Conservation (phyloP, 2,329 filamentous ascomycete genomes). For the Colletotrichum orchidophilum region DNA sequence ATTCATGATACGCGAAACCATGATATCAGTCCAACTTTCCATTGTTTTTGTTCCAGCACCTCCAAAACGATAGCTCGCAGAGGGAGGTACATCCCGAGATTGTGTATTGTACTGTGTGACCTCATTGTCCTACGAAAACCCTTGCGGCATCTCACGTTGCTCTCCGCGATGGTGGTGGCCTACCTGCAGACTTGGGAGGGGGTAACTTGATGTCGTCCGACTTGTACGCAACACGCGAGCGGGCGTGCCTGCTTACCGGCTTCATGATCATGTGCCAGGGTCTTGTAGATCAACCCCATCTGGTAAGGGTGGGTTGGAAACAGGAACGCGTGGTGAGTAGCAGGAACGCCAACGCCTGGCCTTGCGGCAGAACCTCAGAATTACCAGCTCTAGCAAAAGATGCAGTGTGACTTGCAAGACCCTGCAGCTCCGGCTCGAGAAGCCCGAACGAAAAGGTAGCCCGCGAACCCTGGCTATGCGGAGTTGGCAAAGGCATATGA, state of each 20-base stretch:
- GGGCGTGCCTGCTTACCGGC: neutral
- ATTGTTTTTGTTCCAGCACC: too few relatives aligned
- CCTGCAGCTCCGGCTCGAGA: constrained; percentile 24
- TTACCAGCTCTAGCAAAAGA: neutral
- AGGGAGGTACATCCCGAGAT: neutral
- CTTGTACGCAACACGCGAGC: neutral
- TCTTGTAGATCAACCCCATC: neutral
- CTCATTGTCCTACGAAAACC: constrained; percentile 4
- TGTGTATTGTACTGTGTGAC: constrained; percentile 24
- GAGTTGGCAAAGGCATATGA: neutral
- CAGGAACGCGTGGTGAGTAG: neutral
- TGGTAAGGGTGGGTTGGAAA: neutral
- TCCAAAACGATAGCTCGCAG: too few relatives aligned
- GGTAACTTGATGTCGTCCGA: neutral
- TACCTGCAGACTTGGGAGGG: neutral
- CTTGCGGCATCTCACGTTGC: neutral
- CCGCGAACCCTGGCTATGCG: neutral
- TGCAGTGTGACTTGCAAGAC: constrained; percentile 9
- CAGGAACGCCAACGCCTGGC: constrained; percentile 1
- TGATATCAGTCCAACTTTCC: too few relatives aligned
- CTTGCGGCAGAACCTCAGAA: neutral
- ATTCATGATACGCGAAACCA: neutral
- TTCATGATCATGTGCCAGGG: neutral
- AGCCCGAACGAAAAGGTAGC: neutral
- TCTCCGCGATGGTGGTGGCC: neutral